Conservation (phyloP, 2,329 filamentous ascomycete species). For the Ceratocystis diversiconidia region DNA sequence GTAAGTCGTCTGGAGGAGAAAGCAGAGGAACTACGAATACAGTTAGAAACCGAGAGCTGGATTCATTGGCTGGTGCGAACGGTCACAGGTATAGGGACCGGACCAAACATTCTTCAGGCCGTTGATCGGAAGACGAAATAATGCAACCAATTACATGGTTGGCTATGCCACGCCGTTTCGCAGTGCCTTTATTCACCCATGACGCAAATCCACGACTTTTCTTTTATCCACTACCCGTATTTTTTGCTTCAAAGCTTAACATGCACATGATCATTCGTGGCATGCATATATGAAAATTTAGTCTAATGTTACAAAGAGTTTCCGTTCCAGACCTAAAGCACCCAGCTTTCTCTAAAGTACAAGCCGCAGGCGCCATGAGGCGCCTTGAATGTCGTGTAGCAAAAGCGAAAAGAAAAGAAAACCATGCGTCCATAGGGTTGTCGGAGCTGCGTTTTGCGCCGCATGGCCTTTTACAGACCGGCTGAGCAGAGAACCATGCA, state of each 20-base stretch:
- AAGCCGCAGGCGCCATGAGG: not conserved
- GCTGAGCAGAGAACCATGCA: slow-evolving; percentile 6
- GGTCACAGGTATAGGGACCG: slow-evolving; percentile 45
- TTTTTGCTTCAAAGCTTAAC: not conserved
- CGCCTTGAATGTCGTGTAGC: not conserved
- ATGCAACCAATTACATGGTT: not conserved
- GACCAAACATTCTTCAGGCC: slow-evolving; percentile 38
- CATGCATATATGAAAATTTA: slow-evolving; percentile 5
- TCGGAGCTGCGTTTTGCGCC: not conserved
- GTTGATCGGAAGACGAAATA: slow-evolving; percentile 6
- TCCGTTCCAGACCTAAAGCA: not conserved
- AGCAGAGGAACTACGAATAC: slow-evolving; percentile 46
- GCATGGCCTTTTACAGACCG: not conserved
- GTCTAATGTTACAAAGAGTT: slow-evolving; percentile 18
- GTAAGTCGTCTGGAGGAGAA: slow-evolving; percentile 56
- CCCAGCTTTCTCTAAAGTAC: not conserved
- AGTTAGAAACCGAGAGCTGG: slow-evolving; percentile 51
- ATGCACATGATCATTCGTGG: not conserved
- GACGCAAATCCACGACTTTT: too few species aligned
- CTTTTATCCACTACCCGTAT: too few species aligned
- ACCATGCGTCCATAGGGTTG: not conserved
- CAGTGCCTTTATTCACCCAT: too few species aligned
- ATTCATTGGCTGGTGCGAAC: slow-evolving; percentile 49
- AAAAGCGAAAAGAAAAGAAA: not conserved
- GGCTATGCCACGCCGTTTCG: not conserved